Conservation (phyloP, 1,139 yeast species). For the Yamadazyma conglobata region DNA sequence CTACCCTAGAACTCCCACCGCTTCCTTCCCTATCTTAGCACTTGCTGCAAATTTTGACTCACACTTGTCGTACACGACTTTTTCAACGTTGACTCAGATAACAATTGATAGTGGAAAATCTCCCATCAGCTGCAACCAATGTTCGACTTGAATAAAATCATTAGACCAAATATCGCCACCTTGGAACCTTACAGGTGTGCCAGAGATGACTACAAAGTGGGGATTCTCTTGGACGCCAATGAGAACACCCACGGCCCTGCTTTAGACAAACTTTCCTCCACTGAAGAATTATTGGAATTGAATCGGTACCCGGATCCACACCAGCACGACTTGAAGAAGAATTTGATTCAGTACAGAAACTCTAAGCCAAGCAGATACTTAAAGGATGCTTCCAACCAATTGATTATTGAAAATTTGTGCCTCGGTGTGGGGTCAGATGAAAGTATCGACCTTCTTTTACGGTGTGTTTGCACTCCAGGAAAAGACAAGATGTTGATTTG, state of each 20-base stretch:
- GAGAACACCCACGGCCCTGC: conserved; percentile 95
- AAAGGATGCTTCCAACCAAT: conserved; percentile 19
- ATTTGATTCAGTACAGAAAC: conserved; percentile 71
- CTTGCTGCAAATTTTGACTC: no score
- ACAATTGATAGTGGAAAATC: no score
- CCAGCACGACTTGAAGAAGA: conserved; percentile 72
- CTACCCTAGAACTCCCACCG: no score
- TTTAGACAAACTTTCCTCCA: conserved; percentile 26
- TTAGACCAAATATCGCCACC: conserved; percentile 78
- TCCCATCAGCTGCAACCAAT: no score
- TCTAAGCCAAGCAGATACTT: conserved; percentile 29
- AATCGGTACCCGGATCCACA: conserved; percentile 98
- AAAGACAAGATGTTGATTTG: conserved; percentile 77
- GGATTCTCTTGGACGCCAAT: conserved; percentile 88
- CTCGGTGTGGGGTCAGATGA: conserved; percentile 98
- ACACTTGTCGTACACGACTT: no score
- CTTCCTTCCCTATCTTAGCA: no score
- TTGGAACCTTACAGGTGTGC: conserved; percentile 95
- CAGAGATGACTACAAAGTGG: conserved; percentile 85
- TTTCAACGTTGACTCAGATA: no score
- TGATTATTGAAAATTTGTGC: conserved; percentile 70
- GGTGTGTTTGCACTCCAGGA: conserved; percentile 84
- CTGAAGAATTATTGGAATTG: conserved; percentile 45
- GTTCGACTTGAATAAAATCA: conserved; percentile 48
- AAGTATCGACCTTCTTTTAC: conserved; percentile 81